These are phyloP conservation scores for Moringa oleifera DNA, from an alignment of 345 rosid species.

Conservation along the genomic window DNA sequence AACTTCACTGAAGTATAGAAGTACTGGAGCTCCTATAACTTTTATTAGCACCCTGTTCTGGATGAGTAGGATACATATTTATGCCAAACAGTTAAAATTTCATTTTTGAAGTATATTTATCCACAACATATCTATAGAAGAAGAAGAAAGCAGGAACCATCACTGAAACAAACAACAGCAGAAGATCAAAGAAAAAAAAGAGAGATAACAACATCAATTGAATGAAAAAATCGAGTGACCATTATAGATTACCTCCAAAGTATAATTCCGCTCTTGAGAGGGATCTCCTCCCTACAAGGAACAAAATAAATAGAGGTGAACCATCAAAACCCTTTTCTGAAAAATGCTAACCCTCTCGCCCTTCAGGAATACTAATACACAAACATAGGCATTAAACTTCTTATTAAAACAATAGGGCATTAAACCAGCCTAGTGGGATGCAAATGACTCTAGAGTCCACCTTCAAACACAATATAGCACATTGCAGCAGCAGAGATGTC, in stretches of 20 bases:
- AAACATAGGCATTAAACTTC: too few species aligned
- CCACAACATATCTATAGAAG: background rate
- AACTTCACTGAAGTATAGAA: too few species aligned
- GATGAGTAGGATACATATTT: too few species aligned
- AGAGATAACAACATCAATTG: background rate
- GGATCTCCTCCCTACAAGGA: constrained; percentile 74
- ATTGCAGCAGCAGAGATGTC: too few species aligned
- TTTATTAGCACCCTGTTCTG: too few species aligned
- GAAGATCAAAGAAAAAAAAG: background rate
- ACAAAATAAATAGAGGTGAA: constrained; percentile 3
- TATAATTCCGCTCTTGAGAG: constrained; percentile 48
- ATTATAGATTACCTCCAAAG: constrained; percentile 46
- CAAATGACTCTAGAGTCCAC: constrained; percentile 1
- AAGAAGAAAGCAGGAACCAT: background rate
- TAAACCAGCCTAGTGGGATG: background rate
- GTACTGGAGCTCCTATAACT: too few species aligned
- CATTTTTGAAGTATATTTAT: background rate
- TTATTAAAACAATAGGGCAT: too few species aligned
- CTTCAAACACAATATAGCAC: background rate
- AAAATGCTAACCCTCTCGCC: background rate
- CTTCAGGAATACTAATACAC: background rate
- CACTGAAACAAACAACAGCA: background rate
- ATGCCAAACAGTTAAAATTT: background rate
- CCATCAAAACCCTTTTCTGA: background rate
- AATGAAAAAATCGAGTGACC: background rate